These are phyloP conservation scores for Neofusicoccum laricinum DNA, from an alignment of 2,329 filamentous ascomycete genomes.

Conservation along the genomic window DNA sequence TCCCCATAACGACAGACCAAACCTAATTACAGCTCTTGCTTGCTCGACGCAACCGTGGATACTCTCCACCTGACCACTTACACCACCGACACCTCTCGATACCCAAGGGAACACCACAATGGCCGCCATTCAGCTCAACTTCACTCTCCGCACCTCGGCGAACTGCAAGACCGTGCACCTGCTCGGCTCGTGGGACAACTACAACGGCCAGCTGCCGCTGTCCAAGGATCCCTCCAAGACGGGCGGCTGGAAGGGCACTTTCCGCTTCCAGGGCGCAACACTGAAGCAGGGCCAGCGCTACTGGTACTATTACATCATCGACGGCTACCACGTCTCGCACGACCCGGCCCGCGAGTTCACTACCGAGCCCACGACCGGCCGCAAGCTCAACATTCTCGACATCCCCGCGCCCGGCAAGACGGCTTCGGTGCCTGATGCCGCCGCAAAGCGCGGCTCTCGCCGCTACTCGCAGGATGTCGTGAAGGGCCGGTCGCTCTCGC, in stretches of 20 bases:
- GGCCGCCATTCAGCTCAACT: conserved; percentile 90
- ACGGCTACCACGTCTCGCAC: conserved; percentile 97
- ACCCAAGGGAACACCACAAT: conserved; percentile 49
- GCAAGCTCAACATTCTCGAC: conserved; percentile 96
- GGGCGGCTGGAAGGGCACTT: conserved; percentile 92
- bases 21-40: conserved; percentile 18
- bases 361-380: conserved; percentile 93
- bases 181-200: conserved; percentile 97
- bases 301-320: conserved; percentile 99
- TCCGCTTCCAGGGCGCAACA: conserved; percentile 86
- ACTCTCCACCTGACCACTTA: conserved; percentile 20
- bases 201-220: conserved; percentile 88
- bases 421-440: conserved; percentile 36
- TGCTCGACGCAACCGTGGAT: conserved; percentile 19
- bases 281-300: conserved; percentile 88
- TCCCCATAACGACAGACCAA: conserved; percentile 11
- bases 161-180: conserved; percentile 97
- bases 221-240: conserved; percentile 87
- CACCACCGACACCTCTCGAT: conserved; percentile 17
- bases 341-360: conserved; percentile 87
- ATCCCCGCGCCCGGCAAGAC: conserved; percentile 60
- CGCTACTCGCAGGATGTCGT: conserved; percentile 66
- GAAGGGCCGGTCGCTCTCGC: conserved; percentile 83
- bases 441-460: conserved; percentile 48
- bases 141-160: conserved; percentile 91